phyloP scores from a whole-genome alignment of 768 basidiomycete genomes.

The Paxillus ammoniavirescens region DNA sequence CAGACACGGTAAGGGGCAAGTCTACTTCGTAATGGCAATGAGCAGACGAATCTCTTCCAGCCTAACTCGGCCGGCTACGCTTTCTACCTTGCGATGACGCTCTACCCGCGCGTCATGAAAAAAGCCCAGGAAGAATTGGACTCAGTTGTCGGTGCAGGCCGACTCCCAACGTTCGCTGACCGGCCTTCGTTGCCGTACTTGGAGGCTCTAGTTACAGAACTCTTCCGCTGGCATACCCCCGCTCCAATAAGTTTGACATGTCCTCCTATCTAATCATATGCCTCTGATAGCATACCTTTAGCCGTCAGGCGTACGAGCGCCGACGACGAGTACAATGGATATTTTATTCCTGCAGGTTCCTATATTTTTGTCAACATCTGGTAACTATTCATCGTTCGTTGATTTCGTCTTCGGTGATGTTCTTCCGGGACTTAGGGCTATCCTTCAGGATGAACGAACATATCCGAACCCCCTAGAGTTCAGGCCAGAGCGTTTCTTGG shows the following conservation, averaged over 20 bases:
- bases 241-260: constrained; percentile 8
- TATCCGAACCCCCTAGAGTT: constrained; percentile 19
- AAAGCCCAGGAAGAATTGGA: constrained; percentile 29
- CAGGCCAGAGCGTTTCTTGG: constrained; percentile 23
- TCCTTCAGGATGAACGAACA: constrained; percentile 14
- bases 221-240: constrained; percentile 20
- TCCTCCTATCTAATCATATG: background rate
- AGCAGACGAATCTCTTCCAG: background rate
- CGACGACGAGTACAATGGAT: constrained; percentile 20
- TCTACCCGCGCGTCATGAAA: constrained; percentile 24
- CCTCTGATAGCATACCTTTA: background rate
- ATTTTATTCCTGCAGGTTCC: constrained; percentile 17
- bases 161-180: constrained; percentile 25
- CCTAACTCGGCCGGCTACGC: constrained; percentile 7
- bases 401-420: background rate
- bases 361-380: constrained; percentile 19
- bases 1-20: constrained; percentile 21
- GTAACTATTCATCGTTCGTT: background rate
- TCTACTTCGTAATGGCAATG: background rate
- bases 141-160: constrained; percentile 19
- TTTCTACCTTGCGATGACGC: constrained; percentile 29
- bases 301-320: constrained; percentile 4
- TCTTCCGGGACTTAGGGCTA: constrained; percentile 9
- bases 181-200: constrained; percentile 26
- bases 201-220: constrained; percentile 23